Percentiles rank a stretch among this genome's conserved stretches.
Evolutionary conservation across 257 asterid genomes (phyloP).

Genomic region (Fraxinus cuspidata): DNA sequence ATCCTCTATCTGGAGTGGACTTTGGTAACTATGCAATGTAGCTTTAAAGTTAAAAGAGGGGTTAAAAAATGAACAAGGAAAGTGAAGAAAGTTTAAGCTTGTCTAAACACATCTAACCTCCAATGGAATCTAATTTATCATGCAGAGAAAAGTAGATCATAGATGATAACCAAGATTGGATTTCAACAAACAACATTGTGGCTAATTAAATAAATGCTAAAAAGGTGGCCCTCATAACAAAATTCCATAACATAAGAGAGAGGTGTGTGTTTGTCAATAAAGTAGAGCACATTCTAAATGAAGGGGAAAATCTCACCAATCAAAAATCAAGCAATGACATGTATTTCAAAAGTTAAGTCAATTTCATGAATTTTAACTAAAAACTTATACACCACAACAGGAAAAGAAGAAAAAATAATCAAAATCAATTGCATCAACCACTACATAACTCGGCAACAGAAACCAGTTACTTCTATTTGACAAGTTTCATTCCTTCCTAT

Average conservation of each 20-base stretch:
- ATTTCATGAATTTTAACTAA: background rate
- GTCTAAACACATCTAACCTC: slow-evolving; percentile 3
- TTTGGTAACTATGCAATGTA: background rate
- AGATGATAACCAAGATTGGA: slow-evolving; percentile 5
- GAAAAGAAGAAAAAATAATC: background rate
- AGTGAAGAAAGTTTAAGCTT: slow-evolving; percentile 7
- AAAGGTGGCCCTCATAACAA: slow-evolving; percentile 7
- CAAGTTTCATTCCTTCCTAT: background rate
- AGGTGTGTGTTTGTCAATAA: background rate
- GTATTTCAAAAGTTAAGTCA: slow-evolving; percentile 3
- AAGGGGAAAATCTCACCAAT: slow-evolving; percentile 8
- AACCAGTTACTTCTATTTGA: background rate
- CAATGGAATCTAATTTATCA: slow-evolving; percentile 6
- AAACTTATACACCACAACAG: background rate
- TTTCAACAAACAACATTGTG: slow-evolving; percentile 7
- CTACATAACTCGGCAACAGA: background rate
- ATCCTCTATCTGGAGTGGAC: background rate
- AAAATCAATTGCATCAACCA: background rate
- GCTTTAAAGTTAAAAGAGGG: background rate
- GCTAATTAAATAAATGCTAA: background rate
- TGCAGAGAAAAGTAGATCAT: background rate
- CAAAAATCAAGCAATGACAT: slow-evolving; percentile 2
- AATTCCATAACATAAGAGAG: slow-evolving; percentile 1
- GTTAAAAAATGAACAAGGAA: background rate
- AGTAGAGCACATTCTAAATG: background rate